Base-by-base conservation (phyloP, 495 filamentous ascomycete genomes). In the Lichina pygmaea region DNA sequence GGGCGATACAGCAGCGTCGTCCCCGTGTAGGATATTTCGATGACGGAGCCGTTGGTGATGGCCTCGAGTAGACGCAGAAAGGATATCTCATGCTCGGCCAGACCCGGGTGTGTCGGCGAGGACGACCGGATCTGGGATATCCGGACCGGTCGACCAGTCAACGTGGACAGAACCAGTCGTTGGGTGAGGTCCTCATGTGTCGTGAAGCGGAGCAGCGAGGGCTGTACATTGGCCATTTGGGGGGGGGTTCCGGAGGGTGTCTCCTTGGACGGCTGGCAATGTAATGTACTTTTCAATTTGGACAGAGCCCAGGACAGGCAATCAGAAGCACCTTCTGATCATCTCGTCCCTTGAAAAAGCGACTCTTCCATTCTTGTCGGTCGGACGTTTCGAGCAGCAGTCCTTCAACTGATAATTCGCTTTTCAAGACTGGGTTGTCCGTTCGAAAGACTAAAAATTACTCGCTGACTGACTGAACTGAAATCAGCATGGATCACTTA, bases 11-110 rank as follows among this genome's bases (percentile, higher is more conserved):
- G 74, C 41, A 95, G 66, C 11, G 81, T 82, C 0, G 89, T 95
- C 51, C 91, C 89, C 8, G 82, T 93, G 60, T 91, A 82, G 12
- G 83, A 89, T 52, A 99, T 91, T 55, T 93, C 82, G 63, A 94
- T 81, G 48, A 73, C 68, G 33, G 81, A 78, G 63, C 91, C 91
- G 71, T 99, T 99, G 56, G 91, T 95, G 52, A 99, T 67, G 45
- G 78, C 66, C 57, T 95, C 89, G 51, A 99, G 75, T 7, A 99
- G 77, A 44, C 91, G 89, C 13, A 99, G 70, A 62, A 99, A 82
- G 34, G 86, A 93, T 54, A 94, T 74, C 63, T 99, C 91, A 64
- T 91, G 79, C 42, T 81, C 74, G 44, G 80, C 73, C 41, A 99
- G 78, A 52, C 91, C 91, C 6, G 89, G 83, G 51, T 77, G 70